These are phyloP conservation scores for Pulicaria dysenterica DNA, from an alignment of 129 eudicot genomes.

Conservation along the genomic window DNA sequence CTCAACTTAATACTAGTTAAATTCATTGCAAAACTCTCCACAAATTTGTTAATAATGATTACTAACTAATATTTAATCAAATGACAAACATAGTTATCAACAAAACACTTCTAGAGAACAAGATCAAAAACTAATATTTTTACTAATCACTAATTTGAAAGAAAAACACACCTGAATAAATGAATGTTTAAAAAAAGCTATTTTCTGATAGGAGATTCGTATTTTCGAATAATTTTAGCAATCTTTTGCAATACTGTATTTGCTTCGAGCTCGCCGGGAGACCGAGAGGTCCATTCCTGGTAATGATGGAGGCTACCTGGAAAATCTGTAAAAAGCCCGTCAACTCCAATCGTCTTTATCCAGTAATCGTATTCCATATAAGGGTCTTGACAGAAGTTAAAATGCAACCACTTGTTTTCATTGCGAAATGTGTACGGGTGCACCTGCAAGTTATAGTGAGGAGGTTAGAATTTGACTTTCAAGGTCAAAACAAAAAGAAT, in stretches of 20 bases:
- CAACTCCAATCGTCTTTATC: constrained; percentile 74
- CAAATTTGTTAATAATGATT: too few relatives aligned
- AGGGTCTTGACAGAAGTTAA: constrained; percentile 80
- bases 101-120: background rate
- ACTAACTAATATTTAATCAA: too few relatives aligned
- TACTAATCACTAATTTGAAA: constrained; percentile 7
- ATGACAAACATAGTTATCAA: background rate
- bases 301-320: constrained; percentile 73
- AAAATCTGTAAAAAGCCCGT: constrained; percentile 84
- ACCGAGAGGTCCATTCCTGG: constrained; percentile 68
- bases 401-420: constrained; percentile 73
- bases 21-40: too few relatives aligned
- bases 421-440: constrained; percentile 94
- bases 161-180: constrained; percentile 16
- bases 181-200: constrained; percentile 26
- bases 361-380: constrained; percentile 81
- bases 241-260: constrained; percentile 43
- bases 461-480: constrained; percentile 13
- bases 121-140: constrained; percentile 19
- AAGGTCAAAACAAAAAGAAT: constrained; percentile 10
- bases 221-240: constrained; percentile 52
- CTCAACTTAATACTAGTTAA: too few relatives aligned
- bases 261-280: constrained; percentile 45
- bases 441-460: constrained; percentile 51
- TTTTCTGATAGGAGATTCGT: constrained; percentile 22